Percentiles rank a stretch among this genome's conserved stretches.
Conservation (phyloP, 257 asterid species). For the Oldenlandia corymbosa region DNA sequence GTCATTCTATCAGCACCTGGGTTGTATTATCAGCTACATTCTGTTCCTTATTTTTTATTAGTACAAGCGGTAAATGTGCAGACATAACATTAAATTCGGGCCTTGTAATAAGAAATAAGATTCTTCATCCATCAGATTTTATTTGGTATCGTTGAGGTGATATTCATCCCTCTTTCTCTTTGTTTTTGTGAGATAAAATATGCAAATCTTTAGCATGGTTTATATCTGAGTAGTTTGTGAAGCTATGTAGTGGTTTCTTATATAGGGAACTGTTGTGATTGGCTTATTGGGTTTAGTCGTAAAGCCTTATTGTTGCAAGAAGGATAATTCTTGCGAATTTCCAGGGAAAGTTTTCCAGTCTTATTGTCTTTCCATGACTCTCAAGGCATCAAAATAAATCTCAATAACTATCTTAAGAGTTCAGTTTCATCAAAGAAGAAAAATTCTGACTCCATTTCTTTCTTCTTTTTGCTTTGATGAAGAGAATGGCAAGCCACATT, state of each 20-base stretch:
- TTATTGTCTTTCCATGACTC: background rate
- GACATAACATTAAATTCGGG: too few relatives aligned
- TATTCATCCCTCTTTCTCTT: background rate
- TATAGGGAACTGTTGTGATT: background rate
- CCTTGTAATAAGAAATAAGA: background rate
- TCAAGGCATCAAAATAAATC: too few relatives aligned
- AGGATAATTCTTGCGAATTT: background rate
- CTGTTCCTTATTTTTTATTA: too few relatives aligned
- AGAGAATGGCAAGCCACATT: conserved; percentile 85
- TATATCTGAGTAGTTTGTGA: too few relatives aligned
- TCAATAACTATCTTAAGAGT: too few relatives aligned
- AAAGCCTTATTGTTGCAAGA: background rate
- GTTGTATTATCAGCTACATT: background rate
- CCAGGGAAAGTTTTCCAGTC: background rate
- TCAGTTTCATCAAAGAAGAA: too few relatives aligned
- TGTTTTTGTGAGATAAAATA: background rate
- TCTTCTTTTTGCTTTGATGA: conserved; percentile 24
- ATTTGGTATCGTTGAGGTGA: background rate
- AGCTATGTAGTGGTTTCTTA: background rate
- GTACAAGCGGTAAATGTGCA: too few relatives aligned
- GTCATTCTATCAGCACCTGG: too few relatives aligned
- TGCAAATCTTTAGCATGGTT: too few relatives aligned
- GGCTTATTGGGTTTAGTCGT: background rate
- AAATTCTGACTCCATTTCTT: too few relatives aligned
- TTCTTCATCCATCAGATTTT: background rate